Conservation (phyloP, 768 basidiomycete genomes). For the Amanita fuliginea region DNA sequence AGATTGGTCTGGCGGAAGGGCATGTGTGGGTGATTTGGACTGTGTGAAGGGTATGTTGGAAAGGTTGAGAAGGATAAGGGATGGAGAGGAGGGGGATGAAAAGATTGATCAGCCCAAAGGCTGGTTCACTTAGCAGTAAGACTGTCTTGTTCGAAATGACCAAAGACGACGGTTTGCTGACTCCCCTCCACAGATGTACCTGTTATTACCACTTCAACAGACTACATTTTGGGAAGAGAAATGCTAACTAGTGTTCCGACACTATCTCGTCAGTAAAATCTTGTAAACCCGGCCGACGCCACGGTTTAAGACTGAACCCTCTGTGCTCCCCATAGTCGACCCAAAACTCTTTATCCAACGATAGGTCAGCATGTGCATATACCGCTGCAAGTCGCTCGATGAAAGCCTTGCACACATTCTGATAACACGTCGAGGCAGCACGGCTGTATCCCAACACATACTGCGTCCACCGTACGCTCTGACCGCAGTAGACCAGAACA, state of each 20-base stretch:
- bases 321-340: neutral
- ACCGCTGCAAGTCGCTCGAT: neutral
- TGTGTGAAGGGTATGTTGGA: slow-evolving; percentile 63
- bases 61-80: slow-evolving; percentile 48
- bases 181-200: no score
- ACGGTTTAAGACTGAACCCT: neutral
- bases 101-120: slow-evolving; percentile 35
- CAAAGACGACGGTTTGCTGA: no score
- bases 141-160: no score
- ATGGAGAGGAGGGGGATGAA: slow-evolving; percentile 47
- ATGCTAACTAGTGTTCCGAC: no score
- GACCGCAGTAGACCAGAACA: slow-evolving; percentile 14
- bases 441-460: slow-evolving; percentile 13
- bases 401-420: neutral
- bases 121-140: slow-evolving; percentile 31
- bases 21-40: slow-evolving; percentile 55
- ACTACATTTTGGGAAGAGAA: no score
- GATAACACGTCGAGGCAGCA: slow-evolving; percentile 14
- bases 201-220: no score
- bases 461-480: slow-evolving; percentile 10
- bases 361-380: neutral
- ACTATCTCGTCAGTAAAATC: no score
- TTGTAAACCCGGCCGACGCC: no score
- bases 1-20: slow-evolving; percentile 60
- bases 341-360: neutral